A percentile compares a stretch with the other conserved stretches of the same genome.
These are phyloP conservation scores for Solanum piurae DNA, from an alignment of 257 asterid genomes.

Conservation along the genomic window DNA sequence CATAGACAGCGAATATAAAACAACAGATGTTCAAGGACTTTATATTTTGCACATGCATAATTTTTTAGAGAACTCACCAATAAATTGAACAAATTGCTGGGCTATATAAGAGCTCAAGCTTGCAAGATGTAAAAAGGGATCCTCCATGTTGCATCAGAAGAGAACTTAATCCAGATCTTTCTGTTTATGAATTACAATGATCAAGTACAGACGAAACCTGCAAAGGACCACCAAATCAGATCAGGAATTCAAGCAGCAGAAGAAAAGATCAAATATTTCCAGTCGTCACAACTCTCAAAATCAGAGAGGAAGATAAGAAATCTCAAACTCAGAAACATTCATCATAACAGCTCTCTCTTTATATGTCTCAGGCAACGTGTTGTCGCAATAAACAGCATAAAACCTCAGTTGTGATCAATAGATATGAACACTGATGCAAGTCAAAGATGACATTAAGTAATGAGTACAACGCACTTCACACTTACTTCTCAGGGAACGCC, in stretches of 20 bases:
- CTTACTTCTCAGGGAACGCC: background rate
- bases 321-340: background rate
- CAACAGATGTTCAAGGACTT: background rate
- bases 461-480: background rate
- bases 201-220: slow-evolving; percentile 14
- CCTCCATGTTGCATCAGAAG: slow-evolving; percentile 43
- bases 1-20: background rate
- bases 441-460: background rate
- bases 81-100: slow-evolving; percentile 34
- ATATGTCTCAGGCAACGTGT: background rate
- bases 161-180: slow-evolving; percentile 13
- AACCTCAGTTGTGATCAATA: background rate
- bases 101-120: slow-evolving; percentile 48
- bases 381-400: background rate
- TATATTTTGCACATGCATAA: background rate
- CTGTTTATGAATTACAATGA: slow-evolving; percentile 9
- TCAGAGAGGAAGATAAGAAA: background rate
- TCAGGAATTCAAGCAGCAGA: background rate
- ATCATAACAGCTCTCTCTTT: background rate
- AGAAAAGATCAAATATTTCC: background rate
- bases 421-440: background rate
- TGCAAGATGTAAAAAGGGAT: slow-evolving; percentile 52
- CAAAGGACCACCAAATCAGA: background rate
- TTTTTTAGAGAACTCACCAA: slow-evolving; percentile 33
- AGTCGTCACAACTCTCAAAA: background rate